Conservation (phyloP, 2,329 filamentous ascomycete genomes). For the Aciculosporium take region DNA sequence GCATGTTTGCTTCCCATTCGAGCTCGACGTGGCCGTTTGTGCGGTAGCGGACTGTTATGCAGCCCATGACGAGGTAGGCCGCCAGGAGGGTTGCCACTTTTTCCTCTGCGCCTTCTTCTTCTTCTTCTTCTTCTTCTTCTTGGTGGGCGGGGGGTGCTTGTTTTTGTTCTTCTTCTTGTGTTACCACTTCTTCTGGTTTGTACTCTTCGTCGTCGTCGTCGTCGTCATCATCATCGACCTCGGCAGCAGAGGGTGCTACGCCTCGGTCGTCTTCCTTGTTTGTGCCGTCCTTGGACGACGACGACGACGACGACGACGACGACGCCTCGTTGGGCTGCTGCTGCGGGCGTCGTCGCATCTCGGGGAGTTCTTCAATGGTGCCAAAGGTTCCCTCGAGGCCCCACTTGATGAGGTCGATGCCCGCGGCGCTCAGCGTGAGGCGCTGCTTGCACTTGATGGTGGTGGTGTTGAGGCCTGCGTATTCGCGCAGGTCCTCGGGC, state of each 20-base stretch:
- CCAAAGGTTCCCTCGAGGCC: conserved; percentile 90
- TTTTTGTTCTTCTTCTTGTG: conserved; percentile 7
- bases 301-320: too few species aligned
- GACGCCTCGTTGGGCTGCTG: conserved; percentile 11
- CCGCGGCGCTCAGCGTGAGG: conserved; percentile 73
- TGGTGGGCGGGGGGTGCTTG: too few species aligned
- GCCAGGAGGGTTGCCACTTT: conserved; percentile 42
- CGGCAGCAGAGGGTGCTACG: not conserved
- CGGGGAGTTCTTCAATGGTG: conserved; percentile 55
- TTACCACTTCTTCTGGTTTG: conserved; percentile 6
- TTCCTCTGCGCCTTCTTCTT: conserved; percentile 47
- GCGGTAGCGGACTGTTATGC: conserved; percentile 66
- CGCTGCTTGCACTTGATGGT: conserved; percentile 88
- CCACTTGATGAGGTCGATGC: conserved; percentile 85
- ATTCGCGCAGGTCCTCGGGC: conserved; percentile 87
- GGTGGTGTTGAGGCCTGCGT: conserved; percentile 90
- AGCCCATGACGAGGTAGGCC: conserved; percentile 72
- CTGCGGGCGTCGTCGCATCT: conserved; percentile 34
- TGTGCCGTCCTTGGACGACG: conserved; percentile 20
- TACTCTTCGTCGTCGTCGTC: conserved; percentile 19
- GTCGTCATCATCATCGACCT: conserved; percentile 15
- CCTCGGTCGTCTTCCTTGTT: conserved; percentile 19
- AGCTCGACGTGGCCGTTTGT: conserved; percentile 70
- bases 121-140: conserved; percentile 9
- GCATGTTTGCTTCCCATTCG: conserved; percentile 95